Evolutionary conservation across 1,139 yeast genomes (phyloP).

Genomic region (Kluyveromyces sp.): DNA sequence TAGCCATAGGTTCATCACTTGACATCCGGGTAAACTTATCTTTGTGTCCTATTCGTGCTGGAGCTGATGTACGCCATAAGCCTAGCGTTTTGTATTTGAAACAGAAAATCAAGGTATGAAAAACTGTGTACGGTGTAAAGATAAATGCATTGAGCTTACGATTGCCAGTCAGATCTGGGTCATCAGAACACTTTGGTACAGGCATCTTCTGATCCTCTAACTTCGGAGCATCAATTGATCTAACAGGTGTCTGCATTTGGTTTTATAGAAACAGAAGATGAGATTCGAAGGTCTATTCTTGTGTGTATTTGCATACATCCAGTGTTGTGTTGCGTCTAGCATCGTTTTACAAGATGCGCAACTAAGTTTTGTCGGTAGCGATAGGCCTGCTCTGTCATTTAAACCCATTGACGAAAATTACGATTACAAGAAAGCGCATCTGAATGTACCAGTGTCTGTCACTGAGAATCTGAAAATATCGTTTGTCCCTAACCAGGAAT

Average conservation of each 20-base stretch:
- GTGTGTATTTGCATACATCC: background rate
- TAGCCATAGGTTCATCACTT: no score
- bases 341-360: constrained; percentile 1
- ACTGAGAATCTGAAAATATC: constrained; percentile 18
- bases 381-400: background rate
- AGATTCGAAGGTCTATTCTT: background rate
- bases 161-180: background rate
- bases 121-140: background rate
- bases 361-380: background rate
- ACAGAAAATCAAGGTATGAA: no score
- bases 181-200: no score
- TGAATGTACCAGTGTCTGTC: background rate
- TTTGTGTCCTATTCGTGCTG: background rate
- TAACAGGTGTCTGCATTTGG: background rate
- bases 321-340: constrained; percentile 1
- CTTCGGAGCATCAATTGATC: background rate
- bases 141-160: background rate
- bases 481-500: constrained; percentile 13
- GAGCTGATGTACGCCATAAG: no score
- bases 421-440: constrained; percentile 2
- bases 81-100: no score
- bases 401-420: background rate
- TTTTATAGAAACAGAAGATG: background rate
- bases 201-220: background rate
- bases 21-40: background rate